Evolutionary conservation across 345 rosid species (phyloP).

Genomic region (Eutrema japonicum): DNA sequence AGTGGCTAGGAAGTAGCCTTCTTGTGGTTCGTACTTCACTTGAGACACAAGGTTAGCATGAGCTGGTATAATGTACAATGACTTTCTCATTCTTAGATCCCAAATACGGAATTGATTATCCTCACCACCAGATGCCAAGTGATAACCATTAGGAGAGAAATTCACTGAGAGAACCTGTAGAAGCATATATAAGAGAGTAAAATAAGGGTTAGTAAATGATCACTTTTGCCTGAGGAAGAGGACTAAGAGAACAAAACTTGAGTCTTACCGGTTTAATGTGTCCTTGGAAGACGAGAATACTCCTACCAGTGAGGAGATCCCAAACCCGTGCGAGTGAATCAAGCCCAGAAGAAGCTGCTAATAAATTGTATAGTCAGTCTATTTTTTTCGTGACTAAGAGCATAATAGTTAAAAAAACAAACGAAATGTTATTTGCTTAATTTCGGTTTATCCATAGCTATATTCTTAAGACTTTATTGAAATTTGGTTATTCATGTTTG

Average conservation of each 20-base stretch:
- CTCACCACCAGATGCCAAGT: conserved; percentile 93
- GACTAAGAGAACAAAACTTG: conserved; percentile 11
- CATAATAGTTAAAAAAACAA: no score
- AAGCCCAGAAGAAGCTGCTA: conserved; percentile 87
- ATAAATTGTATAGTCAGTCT: neutral
- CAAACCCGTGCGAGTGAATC: conserved; percentile 93
- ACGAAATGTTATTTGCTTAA: no score
- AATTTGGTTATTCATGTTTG: no score
- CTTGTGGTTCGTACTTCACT: conserved; percentile 95
- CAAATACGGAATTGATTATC: conserved; percentile 94
- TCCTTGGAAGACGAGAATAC: conserved; percentile 85
- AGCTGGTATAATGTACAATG: conserved; percentile 84
- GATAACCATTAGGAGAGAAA: conserved; percentile 97
- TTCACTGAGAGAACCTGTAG: conserved; percentile 77
- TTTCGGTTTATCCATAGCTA: no score
- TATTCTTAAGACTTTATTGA: no score
- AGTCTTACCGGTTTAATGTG: conserved; percentile 85
- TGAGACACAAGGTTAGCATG: conserved; percentile 91
- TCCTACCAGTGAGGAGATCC: conserved; percentile 98
- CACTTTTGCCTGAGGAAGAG: neutral
- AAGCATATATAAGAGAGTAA: conserved; percentile 28
- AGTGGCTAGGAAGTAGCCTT: conserved; percentile 87
- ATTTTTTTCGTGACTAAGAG: no score
- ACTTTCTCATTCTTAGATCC: conserved; percentile 91
- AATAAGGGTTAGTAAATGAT: neutral